A percentile compares a stretch with the other conserved stretches of the same genome.
Conservation (phyloP, 2,329 filamentous ascomycete genomes). For the Niveomyces coronatus region DNA sequence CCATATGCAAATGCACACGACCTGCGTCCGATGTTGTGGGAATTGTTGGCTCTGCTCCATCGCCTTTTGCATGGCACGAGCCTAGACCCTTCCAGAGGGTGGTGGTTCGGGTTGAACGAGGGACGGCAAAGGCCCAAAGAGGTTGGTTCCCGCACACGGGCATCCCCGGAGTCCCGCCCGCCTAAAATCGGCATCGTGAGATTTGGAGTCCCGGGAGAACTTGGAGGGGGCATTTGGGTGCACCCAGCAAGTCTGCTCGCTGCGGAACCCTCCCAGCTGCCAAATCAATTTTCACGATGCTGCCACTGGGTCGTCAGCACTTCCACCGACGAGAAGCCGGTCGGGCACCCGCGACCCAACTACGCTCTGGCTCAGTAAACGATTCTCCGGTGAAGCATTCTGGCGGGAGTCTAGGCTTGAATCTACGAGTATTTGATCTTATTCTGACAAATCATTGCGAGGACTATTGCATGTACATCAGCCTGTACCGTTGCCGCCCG, state of each 20-base stretch:
- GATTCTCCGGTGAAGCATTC: too few relatives aligned
- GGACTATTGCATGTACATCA: too few relatives aligned
- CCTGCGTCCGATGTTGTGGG: slow-evolving; percentile 7
- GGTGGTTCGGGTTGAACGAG: background rate
- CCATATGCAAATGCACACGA: slow-evolving; percentile 6
- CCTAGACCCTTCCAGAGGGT: background rate
- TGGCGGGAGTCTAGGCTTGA: too few relatives aligned
- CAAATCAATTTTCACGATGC: background rate
- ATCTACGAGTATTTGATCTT: too few relatives aligned
- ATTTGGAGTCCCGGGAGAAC: slow-evolving; percentile 4
- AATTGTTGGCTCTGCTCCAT: background rate
- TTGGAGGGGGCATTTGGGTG: background rate
- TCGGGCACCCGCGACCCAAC: background rate
- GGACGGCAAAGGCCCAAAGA: slow-evolving; percentile 3
- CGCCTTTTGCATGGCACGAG: background rate
- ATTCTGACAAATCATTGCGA: too few relatives aligned
- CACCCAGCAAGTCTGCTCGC: background rate
- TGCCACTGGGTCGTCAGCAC: background rate
- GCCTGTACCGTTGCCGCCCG: too few relatives aligned
- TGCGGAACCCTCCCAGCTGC: background rate
- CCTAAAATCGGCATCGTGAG: slow-evolving; percentile 10
- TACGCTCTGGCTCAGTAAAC: too few relatives aligned
- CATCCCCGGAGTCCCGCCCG: slow-evolving; percentile 4
- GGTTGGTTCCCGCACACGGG: slow-evolving; percentile 4
- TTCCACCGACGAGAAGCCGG: too few relatives aligned